phyloP scores from a whole-genome alignment of 2,329 filamentous ascomycete genomes.

The Colletotrichum lupini region DNA sequence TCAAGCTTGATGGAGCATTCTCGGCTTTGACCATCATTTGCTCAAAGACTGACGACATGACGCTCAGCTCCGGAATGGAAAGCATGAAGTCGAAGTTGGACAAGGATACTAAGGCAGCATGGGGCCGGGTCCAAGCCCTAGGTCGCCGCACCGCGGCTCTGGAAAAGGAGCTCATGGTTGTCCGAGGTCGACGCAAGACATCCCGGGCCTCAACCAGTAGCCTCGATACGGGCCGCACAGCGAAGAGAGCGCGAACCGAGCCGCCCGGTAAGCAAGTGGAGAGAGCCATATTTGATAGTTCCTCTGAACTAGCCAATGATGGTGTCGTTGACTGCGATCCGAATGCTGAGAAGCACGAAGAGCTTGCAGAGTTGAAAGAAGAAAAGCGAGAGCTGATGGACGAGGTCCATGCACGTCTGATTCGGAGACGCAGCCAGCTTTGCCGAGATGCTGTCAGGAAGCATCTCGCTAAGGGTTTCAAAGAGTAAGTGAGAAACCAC shows the following conservation, averaged over 20 bases:
- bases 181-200: background rate
- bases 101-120: background rate
- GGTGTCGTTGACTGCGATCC: background rate
- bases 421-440: slow-evolving; percentile 66
- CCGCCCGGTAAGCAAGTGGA: background rate
- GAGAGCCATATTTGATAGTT: fast-evolving
- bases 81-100: background rate
- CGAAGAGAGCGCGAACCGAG: background rate
- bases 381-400: background rate
- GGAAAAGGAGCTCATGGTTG: background rate
- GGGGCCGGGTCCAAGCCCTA: background rate
- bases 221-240: background rate
- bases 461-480: slow-evolving; percentile 43
- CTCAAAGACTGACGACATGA: slow-evolving; percentile 71
- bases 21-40: slow-evolving; percentile 69
- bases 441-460: slow-evolving; percentile 45
- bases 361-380: background rate
- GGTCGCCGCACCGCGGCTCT: background rate
- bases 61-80: slow-evolving; percentile 42
- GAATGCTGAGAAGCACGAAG: background rate
- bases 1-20: slow-evolving; percentile 68
- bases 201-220: background rate
- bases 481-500: slow-evolving; percentile 58
- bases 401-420: slow-evolving; percentile 48
- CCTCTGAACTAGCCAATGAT: fast-evolving